Percentiles rank a stretch among this genome's conserved stretches.
These are phyloP conservation scores for Cairneyella variabilis DNA, from an alignment of 495 filamentous ascomycete genomes.

Conservation along the genomic window DNA sequence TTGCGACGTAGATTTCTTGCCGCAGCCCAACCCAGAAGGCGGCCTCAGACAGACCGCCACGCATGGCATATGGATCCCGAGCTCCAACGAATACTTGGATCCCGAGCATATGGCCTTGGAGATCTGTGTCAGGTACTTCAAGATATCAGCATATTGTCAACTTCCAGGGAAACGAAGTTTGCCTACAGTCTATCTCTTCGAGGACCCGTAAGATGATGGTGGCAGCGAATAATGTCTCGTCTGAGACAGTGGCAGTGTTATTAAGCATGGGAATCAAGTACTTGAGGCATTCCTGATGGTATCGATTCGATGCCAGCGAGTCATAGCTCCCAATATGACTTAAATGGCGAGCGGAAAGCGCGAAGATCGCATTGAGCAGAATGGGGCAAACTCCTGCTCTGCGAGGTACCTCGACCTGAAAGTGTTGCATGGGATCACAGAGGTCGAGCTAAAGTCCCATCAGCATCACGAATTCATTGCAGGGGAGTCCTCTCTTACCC, in stretches of 20 bases:
- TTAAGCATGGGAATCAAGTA: conserved; percentile 45
- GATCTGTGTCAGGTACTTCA: conserved; percentile 36
- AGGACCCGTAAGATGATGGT: conserved; percentile 57
- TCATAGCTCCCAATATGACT: conserved; percentile 44
- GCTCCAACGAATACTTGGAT: conserved; percentile 45
- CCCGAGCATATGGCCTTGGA: conserved; percentile 45
- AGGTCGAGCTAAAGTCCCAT: conserved; percentile 24
- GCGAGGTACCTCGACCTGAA: conserved; percentile 49
- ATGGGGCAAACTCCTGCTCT: conserved; percentile 45
- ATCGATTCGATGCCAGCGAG: conserved; percentile 41
- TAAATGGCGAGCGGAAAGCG: conserved; percentile 52
- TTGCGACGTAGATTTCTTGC: conserved; percentile 53
- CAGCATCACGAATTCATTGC: neutral
- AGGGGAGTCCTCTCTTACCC: conserved; percentile 33
- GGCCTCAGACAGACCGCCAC: conserved; percentile 41
- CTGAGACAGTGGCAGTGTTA: conserved; percentile 47
- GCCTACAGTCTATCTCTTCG: conserved; percentile 60
- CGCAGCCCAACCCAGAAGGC: conserved; percentile 56
- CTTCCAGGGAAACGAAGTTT: too few species aligned
- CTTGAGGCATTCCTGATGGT: conserved; percentile 47
- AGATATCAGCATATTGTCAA: conserved; percentile 10
- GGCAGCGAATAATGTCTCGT: conserved; percentile 57
- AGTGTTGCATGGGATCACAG: conserved; percentile 51
- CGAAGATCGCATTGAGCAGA: conserved; percentile 55
- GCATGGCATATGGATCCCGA: conserved; percentile 31